These are phyloP conservation scores for Saksenaea oblongispora DNA, from an alignment of 371 early-diverging fungal species.

Conservation along the genomic window DNA sequence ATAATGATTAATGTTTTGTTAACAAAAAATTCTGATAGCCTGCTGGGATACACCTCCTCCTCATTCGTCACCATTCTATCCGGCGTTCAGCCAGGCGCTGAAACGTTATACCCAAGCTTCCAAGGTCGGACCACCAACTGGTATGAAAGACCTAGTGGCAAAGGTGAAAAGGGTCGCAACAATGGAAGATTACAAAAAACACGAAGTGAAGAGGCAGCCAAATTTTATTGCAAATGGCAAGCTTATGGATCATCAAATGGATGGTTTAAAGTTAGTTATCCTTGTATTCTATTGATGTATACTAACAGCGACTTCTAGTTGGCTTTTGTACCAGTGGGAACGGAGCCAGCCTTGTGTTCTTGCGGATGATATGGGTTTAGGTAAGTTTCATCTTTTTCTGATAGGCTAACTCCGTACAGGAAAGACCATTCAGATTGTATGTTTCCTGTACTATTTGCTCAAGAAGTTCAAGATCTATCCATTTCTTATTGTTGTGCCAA, in stretches of 20 bases:
- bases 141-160: conserved; percentile 36
- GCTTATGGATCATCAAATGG: conserved; percentile 85
- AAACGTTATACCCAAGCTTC: conserved; percentile 28
- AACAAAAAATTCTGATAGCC: conserved; percentile 11
- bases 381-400: conserved; percentile 44
- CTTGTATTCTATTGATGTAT: conserved; percentile 14
- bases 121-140: conserved; percentile 36
- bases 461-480: conserved; percentile 63
- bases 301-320: conserved; percentile 44
- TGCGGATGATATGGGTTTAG: conserved; percentile 95
- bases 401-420: conserved; percentile 26
- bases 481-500: conserved; percentile 85
- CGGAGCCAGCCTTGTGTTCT: conserved; percentile 68
- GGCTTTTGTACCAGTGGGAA: conserved; percentile 76
- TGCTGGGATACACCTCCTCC: conserved; percentile 40
- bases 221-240: conserved; percentile 59
- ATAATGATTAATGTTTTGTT: background rate
- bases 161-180: conserved; percentile 32
- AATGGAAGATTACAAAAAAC: conserved; percentile 27
- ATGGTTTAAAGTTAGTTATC: conserved; percentile 74
- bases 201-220: conserved; percentile 66
- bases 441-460: conserved; percentile 66
- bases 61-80: conserved; percentile 30
- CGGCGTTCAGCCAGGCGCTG: conserved; percentile 42
- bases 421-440: conserved; percentile 89